Evolutionary conservation across 2,329 filamentous ascomycete species (phyloP).

Genomic region (Cladophialophora bantiana): DNA sequence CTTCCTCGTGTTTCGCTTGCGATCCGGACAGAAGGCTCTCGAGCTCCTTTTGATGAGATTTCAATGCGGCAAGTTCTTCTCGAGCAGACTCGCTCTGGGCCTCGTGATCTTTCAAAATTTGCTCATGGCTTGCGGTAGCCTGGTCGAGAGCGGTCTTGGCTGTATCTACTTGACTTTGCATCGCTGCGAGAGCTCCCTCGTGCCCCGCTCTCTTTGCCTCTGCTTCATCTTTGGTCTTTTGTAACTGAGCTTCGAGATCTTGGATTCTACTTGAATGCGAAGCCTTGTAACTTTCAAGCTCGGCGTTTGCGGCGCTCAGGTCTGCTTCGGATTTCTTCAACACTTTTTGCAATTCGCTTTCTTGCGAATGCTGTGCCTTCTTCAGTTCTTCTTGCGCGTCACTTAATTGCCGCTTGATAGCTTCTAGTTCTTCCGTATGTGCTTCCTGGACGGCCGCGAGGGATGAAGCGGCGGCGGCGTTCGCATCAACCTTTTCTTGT

Average conservation of each 20-base stretch:
- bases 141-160: constrained; percentile 25
- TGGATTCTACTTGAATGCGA: constrained; percentile 26
- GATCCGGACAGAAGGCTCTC: constrained; percentile 14
- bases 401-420: constrained; percentile 43
- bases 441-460: constrained; percentile 39
- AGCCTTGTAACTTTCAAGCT: constrained; percentile 37
- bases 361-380: constrained; percentile 42
- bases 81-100: constrained; percentile 15
- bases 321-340: constrained; percentile 44
- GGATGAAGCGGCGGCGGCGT: constrained; percentile 43
- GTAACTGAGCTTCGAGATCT: constrained; percentile 28
- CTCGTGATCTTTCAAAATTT: constrained; percentile 20
- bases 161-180: constrained; percentile 25
- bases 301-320: constrained; percentile 43
- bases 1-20: constrained; percentile 23
- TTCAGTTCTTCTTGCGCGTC: constrained; percentile 47
- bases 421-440: constrained; percentile 26
- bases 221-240: constrained; percentile 20
- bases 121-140: constrained; percentile 17
- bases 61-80: constrained; percentile 28
- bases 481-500: constrained; percentile 30
- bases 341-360: constrained; percentile 45
- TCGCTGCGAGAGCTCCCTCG: constrained; percentile 14
- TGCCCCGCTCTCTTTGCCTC: constrained; percentile 13
- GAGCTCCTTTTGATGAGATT: constrained; percentile 29